phyloP scores from a whole-genome alignment of 805 yeast species.

The Torulaspora gathmanii region DNA sequence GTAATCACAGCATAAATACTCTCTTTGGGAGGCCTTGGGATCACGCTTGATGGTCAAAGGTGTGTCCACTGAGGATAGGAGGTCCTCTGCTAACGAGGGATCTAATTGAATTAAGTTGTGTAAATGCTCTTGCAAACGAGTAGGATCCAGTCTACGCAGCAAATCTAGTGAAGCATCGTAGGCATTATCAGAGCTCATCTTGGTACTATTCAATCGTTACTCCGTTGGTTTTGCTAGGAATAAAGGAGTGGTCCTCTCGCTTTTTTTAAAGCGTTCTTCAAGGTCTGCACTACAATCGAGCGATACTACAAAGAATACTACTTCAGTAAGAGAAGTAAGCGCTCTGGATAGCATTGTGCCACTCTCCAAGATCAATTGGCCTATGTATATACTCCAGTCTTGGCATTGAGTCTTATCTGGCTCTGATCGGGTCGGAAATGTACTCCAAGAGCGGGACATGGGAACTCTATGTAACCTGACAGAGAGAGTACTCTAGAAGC shows the following conservation, averaged over 20 bases:
- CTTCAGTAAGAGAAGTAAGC: too few species aligned
- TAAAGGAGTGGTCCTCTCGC: neutral
- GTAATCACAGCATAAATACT: constrained; percentile 83
- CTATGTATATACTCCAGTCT: too few species aligned
- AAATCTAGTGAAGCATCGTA: constrained; percentile 77
- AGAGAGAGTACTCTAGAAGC: too few species aligned
- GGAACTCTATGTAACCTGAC: too few species aligned
- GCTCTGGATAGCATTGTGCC: too few species aligned
- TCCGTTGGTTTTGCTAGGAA: neutral
- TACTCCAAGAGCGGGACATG: too few species aligned
- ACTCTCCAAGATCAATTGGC: too few species aligned
- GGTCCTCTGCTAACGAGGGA: constrained; percentile 78
- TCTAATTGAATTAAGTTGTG: constrained; percentile 43
- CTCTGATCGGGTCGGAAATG: too few species aligned
- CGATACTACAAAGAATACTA: too few species aligned
- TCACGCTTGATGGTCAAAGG: constrained; percentile 48
- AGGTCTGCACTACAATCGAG: too few species aligned
- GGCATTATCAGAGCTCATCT: constrained; percentile 18
- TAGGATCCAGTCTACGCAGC: constrained; percentile 70
- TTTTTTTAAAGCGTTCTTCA: too few species aligned
- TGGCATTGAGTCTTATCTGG: too few species aligned
- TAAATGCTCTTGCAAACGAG: constrained; percentile 45
- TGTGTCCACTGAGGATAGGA: constrained; percentile 79
- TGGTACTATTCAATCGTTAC: neutral
- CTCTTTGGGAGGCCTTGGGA: constrained; percentile 43